Percentiles rank a stretch among this genome's conserved stretches.
Conservation (phyloP, 495 filamentous ascomycete species). For the Penicillium simplicissimum region DNA sequence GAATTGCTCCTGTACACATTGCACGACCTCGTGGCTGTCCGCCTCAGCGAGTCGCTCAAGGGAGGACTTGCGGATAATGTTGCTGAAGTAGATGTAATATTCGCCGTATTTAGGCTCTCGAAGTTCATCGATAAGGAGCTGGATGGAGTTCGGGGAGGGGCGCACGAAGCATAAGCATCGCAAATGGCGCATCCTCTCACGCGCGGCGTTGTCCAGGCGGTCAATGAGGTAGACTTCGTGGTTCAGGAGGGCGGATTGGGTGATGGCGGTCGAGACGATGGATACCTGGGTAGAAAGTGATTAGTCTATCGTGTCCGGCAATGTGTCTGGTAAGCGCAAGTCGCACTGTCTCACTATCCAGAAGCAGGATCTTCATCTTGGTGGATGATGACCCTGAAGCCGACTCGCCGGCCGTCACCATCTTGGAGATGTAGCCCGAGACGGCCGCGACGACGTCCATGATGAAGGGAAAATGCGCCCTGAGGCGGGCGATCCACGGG, state of each 20-base stretch:
- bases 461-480: conserved; percentile 21
- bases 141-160: conserved; percentile 86
- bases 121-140: conserved; percentile 91
- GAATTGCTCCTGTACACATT: conserved; percentile 89
- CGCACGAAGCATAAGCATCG: conserved; percentile 91
- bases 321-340: conserved; percentile 22
- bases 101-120: conserved; percentile 97
- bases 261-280: conserved; percentile 91
- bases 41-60: conserved; percentile 93
- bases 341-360: conserved; percentile 90
- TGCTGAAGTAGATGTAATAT: conserved; percentile 96
- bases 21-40: conserved; percentile 97
- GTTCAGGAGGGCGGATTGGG: conserved; percentile 92
- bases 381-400: conserved; percentile 65
- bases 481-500: conserved; percentile 5
- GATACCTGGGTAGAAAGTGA: conserved; percentile 55
- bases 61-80: conserved; percentile 94
- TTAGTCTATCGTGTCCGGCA: conserved; percentile 20
- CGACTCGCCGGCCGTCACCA: conserved; percentile 85
- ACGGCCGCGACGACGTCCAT: conserved; percentile 96
- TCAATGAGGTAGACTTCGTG: conserved; percentile 98
- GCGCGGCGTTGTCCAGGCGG: conserved; percentile 83
- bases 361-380: conserved; percentile 98
- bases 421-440: conserved; percentile 95
- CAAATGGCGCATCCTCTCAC: conserved; percentile 98